Base-by-base conservation (phyloP, 805 yeast genomes). In the Pichia eremophila region DNA sequence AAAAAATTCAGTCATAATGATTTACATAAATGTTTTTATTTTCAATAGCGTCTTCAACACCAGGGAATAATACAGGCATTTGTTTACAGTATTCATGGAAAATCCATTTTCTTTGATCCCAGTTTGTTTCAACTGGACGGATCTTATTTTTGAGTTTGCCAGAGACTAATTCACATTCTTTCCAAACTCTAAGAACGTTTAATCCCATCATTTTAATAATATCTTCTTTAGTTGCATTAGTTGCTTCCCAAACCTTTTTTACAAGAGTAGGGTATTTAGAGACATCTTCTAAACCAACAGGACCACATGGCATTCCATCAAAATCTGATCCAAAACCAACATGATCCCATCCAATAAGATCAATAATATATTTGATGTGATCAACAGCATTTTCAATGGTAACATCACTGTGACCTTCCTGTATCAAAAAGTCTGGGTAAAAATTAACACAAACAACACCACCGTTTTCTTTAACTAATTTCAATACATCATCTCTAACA, bases 301-400 rank as follows among this genome's bases (percentile, higher is more conserved):
- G 79, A 1, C 60, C 60, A 48, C 57, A 17, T 1, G 73, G 72
- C 44, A 74, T 74, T 12, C 79, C 80, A 54, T 75, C 80, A 52
- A 74, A 75, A 57, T 75, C 81, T 3, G 73, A 67, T 0, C 80
- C 80, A n/a, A 75, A 54, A 0, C 79, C 79, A 41, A 75, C 77
- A 53, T 72, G 74, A 34, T 71, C 74, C 78, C 77, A 75, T 1
- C 80, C 79, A 41, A 73, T 69, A 11, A 70, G 51, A 17, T 70
- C 57, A 29, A 72, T 69, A 22, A 74, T 64, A 54, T 75, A 66
- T 41, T 62, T 54, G 19, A 74, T 65, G 59, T 75, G 80, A 34
- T 63, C 68, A 1, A 69, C 74, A 2, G 75, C 78, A 52, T 73
- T 78, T 8, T 73, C 73, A 39, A 75, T 71, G 14, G 74, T 68